Percentiles rank a stretch among this genome's conserved stretches.
phyloP scores from a whole-genome alignment of 805 yeast species.

The Pichia exigua region DNA sequence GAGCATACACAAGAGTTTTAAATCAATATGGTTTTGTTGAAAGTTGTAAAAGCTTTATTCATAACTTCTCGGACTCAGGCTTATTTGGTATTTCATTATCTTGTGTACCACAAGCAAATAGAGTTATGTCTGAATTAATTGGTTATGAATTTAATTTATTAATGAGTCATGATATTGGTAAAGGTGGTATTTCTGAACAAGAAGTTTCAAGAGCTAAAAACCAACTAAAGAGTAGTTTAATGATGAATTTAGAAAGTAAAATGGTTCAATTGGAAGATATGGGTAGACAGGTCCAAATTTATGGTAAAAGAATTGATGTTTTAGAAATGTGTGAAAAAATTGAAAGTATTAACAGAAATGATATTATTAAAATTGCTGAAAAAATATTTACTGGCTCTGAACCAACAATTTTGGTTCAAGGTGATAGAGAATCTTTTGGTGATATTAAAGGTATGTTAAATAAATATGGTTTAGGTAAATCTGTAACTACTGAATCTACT shows the following conservation, averaged over 20 bases:
- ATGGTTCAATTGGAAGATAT: slow-evolving; percentile 92
- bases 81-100: slow-evolving; percentile 83
- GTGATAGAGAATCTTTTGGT: slow-evolving; percentile 78
- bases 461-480: slow-evolving; percentile 64
- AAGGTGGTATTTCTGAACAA: slow-evolving; percentile 53
- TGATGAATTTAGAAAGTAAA: slow-evolving; percentile 90
- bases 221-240: slow-evolving; percentile 76
- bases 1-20: slow-evolving; percentile 84
- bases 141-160: slow-evolving; percentile 48
- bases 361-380: slow-evolving; percentile 66
- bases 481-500: not conserved
- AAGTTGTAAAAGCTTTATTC: slow-evolving; percentile 80
- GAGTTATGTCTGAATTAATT: slow-evolving; percentile 72
- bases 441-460: slow-evolving; percentile 62
- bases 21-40: slow-evolving; percentile 90
- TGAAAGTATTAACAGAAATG: slow-evolving; percentile 56
- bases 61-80: slow-evolving; percentile 85
- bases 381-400: slow-evolving; percentile 63
- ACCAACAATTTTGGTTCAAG: slow-evolving; percentile 89
- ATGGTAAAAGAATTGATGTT: slow-evolving; percentile 66
- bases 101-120: slow-evolving; percentile 81
- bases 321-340: slow-evolving; percentile 76
- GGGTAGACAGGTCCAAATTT: slow-evolving; percentile 89
- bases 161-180: slow-evolving; percentile 38
- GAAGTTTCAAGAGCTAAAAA: slow-evolving; percentile 90